These are phyloP conservation scores for Solioccasus polychromus DNA, from an alignment of 768 basidiomycete genomes.

Conservation along the genomic window DNA sequence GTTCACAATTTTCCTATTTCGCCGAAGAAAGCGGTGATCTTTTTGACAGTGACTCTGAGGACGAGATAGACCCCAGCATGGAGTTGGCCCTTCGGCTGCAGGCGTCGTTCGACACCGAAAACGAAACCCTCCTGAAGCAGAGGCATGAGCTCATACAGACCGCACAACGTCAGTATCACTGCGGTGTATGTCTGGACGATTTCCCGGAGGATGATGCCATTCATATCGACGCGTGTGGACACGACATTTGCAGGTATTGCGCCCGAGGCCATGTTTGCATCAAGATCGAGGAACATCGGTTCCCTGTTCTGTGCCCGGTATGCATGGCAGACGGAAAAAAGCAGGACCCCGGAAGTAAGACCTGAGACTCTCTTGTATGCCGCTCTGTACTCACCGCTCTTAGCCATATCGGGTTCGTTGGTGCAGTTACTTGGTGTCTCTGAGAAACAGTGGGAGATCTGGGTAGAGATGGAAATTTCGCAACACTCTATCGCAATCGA, in stretches of 20 bases:
- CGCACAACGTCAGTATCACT: conserved; percentile 43
- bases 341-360: conserved; percentile 31
- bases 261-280: conserved; percentile 40
- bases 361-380: not conserved
- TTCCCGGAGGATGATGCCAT: conserved; percentile 42
- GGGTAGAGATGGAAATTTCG: conserved; percentile 46
- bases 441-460: conserved; percentile 40
- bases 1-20: not conserved
- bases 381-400: not conserved
- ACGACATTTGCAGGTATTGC: conserved; percentile 56
- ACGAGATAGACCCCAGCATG: conserved; percentile 11
- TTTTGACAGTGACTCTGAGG: not conserved
- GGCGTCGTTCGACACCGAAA: conserved; percentile 41
- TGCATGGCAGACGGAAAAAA: conserved; percentile 40
- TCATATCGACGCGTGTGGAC: conserved; percentile 43
- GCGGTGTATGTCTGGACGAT: conserved; percentile 55
- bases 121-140: conserved; percentile 34
- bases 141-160: conserved; percentile 24
- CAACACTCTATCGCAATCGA: conserved; percentile 39
- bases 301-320: conserved; percentile 59
- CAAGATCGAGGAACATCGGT: conserved; percentile 51
- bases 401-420: conserved; percentile 38
- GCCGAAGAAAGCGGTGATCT: not conserved
- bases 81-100: conserved; percentile 34
- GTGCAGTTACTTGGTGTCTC: conserved; percentile 45